Evolutionary conservation across 352 stramenopile genomes (phyloP), one percentile per base, ranked within the genome.

Genomic region (Hyaloperonospora brassicae): DNA sequence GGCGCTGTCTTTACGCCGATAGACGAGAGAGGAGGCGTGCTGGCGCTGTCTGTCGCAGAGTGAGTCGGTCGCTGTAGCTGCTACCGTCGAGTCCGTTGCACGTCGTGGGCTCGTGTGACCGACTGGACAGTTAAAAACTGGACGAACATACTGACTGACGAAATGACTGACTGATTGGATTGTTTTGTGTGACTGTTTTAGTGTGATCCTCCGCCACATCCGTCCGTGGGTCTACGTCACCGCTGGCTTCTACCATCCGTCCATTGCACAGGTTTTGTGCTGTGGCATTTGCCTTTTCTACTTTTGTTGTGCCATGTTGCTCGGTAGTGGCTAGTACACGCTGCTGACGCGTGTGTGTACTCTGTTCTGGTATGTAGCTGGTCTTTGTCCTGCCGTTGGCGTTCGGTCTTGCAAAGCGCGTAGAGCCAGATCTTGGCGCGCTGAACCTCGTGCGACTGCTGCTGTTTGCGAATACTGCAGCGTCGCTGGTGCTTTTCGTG

Each of bases 141-240:
- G 17, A 17, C 17, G 17, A 17, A 17, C 17, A 17, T 17, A 17
- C 17, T 17, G 17, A 17, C 17, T 22, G 31, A 22, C 6, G 23
- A 5, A 27, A 39, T 52, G n/a, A 58, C 14, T 54, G 4, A 31
- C 10, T 31, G 9, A 47, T 10, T 21, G 17, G 10, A 34, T 14
- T 47, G 25, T 13, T 30, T 22, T 30, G 27, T 21, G 25, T 47
- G 14, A 34, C 21, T 1, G 43, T 24, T 14, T 2, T 50, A 94
- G 84, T 59, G 82, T 81, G 47, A 94, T 94, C 47, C 57, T 94
- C 38, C 66, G 72, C 46, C 84, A 94, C 50, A 94, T 94, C 25
- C 81, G 84, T 2, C 84, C 84, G 21, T 94, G 84, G 84, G 76
- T 91, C 34, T 92, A 89, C 59, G 49, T 93, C 46, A 92, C 84